Evolutionary conservation across 1,139 yeast species (phyloP).

Genomic region (Protomyces inundatus): DNA sequence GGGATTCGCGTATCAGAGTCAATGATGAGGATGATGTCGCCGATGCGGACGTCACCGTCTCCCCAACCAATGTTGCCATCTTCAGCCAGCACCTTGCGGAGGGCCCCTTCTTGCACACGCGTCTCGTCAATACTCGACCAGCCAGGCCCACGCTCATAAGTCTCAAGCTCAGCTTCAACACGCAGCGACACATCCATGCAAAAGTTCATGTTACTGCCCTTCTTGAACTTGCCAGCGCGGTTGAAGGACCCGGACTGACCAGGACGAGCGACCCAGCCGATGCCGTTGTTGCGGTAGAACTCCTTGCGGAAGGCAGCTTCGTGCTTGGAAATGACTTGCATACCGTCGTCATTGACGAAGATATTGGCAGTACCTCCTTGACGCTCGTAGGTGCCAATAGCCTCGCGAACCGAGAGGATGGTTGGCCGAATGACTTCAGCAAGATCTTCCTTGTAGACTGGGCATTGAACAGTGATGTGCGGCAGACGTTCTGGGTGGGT

Average conservation of each 20-base stretch:
- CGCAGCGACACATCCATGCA: constrained; percentile 26
- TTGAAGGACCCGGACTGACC: constrained; percentile 27
- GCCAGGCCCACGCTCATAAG: constrained; percentile 24
- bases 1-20: constrained; percentile 31
- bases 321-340: constrained; percentile 18
- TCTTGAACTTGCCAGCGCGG: constrained; percentile 19
- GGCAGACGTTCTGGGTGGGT: constrained; percentile 20
- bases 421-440: constrained; percentile 26
- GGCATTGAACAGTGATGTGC: constrained; percentile 27
- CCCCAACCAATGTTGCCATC: constrained; percentile 20
- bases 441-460: constrained; percentile 26
- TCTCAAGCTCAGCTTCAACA: constrained; percentile 28
- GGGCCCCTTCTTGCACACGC: not conserved
- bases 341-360: constrained; percentile 27
- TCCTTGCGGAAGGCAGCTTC: constrained; percentile 10
- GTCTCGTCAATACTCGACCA: constrained; percentile 19
- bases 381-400: constrained; percentile 24
- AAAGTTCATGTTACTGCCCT: constrained; percentile 14
- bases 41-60: constrained; percentile 29
- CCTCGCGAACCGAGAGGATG: constrained; percentile 12
- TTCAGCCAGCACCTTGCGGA: not conserved
- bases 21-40: constrained; percentile 29
- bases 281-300: constrained; percentile 28
- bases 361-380: constrained; percentile 27
- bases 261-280: constrained; percentile 30